Conservation (phyloP, 176 grass and related monocot genomes). For the Juncus inflexus region DNA sequence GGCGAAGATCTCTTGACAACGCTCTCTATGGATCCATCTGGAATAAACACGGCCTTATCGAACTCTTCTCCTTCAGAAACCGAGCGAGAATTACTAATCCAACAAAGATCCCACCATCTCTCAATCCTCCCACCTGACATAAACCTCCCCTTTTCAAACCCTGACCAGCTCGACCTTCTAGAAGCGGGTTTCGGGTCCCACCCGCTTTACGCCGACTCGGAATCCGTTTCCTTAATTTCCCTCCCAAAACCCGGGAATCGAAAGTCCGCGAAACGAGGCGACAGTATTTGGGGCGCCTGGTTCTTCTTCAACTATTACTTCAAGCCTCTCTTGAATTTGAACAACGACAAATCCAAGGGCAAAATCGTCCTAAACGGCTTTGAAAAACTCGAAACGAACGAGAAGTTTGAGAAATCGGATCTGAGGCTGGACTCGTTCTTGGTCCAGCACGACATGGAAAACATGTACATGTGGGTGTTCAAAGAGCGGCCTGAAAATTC, state of each 20-base stretch:
- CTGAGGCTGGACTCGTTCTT: conserved; percentile 80
- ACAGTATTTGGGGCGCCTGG: conserved; percentile 98
- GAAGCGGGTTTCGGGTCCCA: conserved; percentile 66
- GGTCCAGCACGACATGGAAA: conserved; percentile 99
- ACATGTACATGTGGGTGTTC: conserved; percentile 99
- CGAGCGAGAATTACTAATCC: conserved; percentile 37
- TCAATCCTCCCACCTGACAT: conserved; percentile 82
- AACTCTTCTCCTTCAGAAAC: conserved; percentile 38
- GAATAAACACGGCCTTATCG: conserved; percentile 46
- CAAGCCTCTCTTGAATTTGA: conserved; percentile 52
- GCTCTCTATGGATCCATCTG: conserved; percentile 90
- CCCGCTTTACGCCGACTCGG: conserved; percentile 29
- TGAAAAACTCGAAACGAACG: not conserved
- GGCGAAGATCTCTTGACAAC: conserved; percentile 92
- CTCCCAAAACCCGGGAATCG: conserved; percentile 49
- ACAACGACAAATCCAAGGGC: conserved; percentile 64
- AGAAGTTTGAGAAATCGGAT: conserved; percentile 73
- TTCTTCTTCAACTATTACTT: conserved; percentile 99
- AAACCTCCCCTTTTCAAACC: conserved; percentile 79
- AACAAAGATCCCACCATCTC: conserved; percentile 40
- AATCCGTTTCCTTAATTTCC: conserved; percentile 42
- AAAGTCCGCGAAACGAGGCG: conserved; percentile 81
- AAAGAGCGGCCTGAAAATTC: conserved; percentile 93
- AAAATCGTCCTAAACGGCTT: conserved; percentile 52
- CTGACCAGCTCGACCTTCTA: conserved; percentile 66